phyloP scores from a whole-genome alignment of 2,329 filamentous ascomycete genomes.

The Fusarium oxysporum region DNA sequence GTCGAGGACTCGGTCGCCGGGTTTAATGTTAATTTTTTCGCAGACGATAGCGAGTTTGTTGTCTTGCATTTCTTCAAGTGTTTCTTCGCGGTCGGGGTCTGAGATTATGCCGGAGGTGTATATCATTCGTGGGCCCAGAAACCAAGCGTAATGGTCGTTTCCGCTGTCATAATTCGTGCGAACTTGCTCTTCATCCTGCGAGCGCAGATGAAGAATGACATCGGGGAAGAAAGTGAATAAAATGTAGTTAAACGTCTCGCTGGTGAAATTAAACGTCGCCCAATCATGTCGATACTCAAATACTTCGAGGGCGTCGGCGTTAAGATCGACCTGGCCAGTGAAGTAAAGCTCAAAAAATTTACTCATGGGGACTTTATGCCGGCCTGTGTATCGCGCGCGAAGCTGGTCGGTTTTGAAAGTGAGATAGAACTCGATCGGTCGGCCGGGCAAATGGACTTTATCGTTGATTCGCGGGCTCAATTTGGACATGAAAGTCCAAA shows the following conservation, averaged over 20 bases:
- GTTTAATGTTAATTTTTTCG: conserved; percentile 87
- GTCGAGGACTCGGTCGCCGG: conserved; percentile 84
- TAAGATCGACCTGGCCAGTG: conserved; percentile 89
- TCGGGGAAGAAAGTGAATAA: conserved; percentile 85
- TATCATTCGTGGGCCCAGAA: conserved; percentile 96
- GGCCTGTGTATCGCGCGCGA: conserved; percentile 74
- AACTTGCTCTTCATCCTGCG: conserved; percentile 95
- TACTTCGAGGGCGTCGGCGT: conserved; percentile 85
- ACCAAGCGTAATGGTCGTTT: conserved; percentile 97
- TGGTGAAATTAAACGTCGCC: conserved; percentile 90
- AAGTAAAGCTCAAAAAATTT: conserved; percentile 98
- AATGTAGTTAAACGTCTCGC: conserved; percentile 84
- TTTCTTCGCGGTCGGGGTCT: conserved; percentile 85
- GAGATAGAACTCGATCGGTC: conserved; percentile 88
- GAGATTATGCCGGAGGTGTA: conserved; percentile 94
- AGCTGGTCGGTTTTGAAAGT: conserved; percentile 73
- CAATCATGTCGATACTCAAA: conserved; percentile 95
- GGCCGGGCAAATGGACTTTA: conserved; percentile 84
- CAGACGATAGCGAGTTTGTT: conserved; percentile 95
- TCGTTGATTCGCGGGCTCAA: conserved; percentile 89
- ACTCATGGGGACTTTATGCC: conserved; percentile 83
- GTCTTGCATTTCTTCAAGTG: conserved; percentile 93
- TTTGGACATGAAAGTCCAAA: conserved; percentile 82
- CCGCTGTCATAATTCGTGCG: conserved; percentile 95
- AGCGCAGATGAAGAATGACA: conserved; percentile 86